phyloP scores from a whole-genome alignment of 192 early-diverging fungal genomes.

The Coemansia nantahalensis region DNA sequence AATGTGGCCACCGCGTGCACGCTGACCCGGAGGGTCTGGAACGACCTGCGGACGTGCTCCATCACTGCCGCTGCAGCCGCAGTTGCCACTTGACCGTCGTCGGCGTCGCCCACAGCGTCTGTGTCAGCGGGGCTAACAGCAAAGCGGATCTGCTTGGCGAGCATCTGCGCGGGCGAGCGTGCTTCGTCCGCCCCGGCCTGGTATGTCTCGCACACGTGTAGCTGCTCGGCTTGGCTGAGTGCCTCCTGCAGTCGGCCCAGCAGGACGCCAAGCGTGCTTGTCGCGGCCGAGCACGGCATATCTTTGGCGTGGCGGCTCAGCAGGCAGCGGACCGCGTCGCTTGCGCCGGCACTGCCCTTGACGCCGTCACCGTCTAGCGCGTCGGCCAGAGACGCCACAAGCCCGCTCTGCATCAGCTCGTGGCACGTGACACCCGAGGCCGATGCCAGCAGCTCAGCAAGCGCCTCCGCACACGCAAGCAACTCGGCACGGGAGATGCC shows the following conservation, averaged over 20 bases:
- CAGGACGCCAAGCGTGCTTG: constrained; percentile 53
- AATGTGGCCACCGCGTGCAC: constrained; percentile 88
- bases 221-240: constrained; percentile 61
- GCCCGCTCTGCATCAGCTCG: constrained; percentile 75
- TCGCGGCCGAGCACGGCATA: background rate
- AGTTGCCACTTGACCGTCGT: constrained; percentile 12
- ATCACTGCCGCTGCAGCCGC: constrained; percentile 12
- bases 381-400: constrained; percentile 57
- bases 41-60: constrained; percentile 17
- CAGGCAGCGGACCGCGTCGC: background rate
- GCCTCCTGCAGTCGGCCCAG: constrained; percentile 70
- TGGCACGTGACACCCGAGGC: constrained; percentile 65
- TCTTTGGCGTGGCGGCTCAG: background rate
- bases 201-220: constrained; percentile 61
- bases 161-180: constrained; percentile 58
- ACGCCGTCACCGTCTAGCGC: background rate
- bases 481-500: background rate
- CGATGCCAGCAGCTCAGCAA: constrained; percentile 10
- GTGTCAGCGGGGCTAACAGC: constrained; percentile 57
- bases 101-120: constrained; percentile 11
- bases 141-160: constrained; percentile 75
- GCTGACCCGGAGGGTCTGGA: constrained; percentile 60
- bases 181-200: constrained; percentile 39
- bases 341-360: background rate
- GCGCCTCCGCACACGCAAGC: background rate